A percentile compares a stretch with the other conserved stretches of the same genome.
Conservation (phyloP, 2,329 filamentous ascomycete genomes). For the Moelleriella libera region DNA sequence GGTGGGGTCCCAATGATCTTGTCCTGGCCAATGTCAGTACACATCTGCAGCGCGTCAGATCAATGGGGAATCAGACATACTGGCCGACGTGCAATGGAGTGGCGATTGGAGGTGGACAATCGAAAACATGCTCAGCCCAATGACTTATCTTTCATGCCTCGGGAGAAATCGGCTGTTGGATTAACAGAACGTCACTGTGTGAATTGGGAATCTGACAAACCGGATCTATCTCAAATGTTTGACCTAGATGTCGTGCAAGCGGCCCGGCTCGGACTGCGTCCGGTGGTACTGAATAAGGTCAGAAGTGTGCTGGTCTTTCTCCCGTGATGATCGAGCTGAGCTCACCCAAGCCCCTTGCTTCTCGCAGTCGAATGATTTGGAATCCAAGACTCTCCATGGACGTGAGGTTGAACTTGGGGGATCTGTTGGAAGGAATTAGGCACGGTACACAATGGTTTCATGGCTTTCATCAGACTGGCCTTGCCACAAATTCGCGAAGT, state of each 20-base stretch:
- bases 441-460: neutral
- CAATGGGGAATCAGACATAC: conserved; percentile 11
- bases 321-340: neutral
- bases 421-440: conserved; percentile 9
- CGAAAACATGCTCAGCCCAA: conserved; percentile 49
- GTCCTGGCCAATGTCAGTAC: conserved; percentile 19
- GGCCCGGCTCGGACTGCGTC: conserved; percentile 20
- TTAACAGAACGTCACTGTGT: neutral
- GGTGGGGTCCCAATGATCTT: conserved; percentile 29
- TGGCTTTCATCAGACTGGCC: conserved; percentile 17
- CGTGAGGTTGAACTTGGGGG: conserved; percentile 41
- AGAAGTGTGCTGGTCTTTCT: too few relatives aligned
- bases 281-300: conserved; percentile 7
- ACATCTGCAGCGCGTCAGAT: conserved; percentile 2
- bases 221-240: conserved; percentile 8
- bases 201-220: conserved; percentile 8
- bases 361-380: conserved; percentile 36
- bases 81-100: conserved; percentile 30
- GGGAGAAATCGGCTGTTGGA: neutral
- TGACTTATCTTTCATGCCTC: conserved; percentile 27
- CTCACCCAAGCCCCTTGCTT: conserved; percentile 38
- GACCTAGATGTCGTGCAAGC: conserved; percentile 16
- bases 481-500: conserved; percentile 34
- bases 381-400: conserved; percentile 32
- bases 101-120: conserved; percentile 33